Evolutionary conservation across 2,329 filamentous ascomycete genomes (phyloP).

Genomic region (Colletotrichum orbiculare): DNA sequence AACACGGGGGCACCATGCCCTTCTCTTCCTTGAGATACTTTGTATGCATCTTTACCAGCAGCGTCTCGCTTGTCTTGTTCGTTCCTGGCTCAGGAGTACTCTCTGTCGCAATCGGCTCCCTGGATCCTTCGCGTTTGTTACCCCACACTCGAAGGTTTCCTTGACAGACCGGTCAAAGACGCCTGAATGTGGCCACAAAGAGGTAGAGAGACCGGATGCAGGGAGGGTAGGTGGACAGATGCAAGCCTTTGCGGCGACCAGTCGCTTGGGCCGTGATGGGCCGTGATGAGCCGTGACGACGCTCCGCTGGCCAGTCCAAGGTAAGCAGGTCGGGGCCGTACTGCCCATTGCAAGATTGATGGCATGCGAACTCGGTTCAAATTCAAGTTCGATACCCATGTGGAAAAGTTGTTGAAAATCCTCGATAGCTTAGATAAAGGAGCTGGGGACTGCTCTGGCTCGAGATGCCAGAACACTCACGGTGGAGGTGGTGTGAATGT

Average conservation of each 20-base stretch:
- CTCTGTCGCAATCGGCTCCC: slow-evolving; percentile 16
- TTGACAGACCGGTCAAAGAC: background rate
- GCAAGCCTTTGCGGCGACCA: too few species aligned
- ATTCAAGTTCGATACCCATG: background rate
- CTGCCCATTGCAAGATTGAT: slow-evolving; percentile 8
- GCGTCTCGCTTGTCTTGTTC: too few species aligned
- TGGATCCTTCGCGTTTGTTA: slow-evolving; percentile 19
- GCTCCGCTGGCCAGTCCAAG: background rate
- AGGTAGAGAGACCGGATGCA: too few species aligned
- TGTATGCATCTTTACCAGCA: too few species aligned
- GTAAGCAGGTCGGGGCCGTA: background rate
- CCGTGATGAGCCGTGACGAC: too few species aligned
- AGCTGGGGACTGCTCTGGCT: slow-evolving; percentile 10
- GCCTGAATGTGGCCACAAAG: too few species aligned
- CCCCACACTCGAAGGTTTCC: slow-evolving; percentile 21
- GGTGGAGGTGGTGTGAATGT: slow-evolving; percentile 22
- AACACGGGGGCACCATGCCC: too few species aligned
- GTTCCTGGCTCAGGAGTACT: background rate
- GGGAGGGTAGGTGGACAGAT: too few species aligned
- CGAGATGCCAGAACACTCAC: background rate
- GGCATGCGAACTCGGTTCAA: slow-evolving; percentile 1
- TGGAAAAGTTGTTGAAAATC: slow-evolving; percentile 7
- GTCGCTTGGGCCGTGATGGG: too few species aligned
- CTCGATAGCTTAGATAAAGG: slow-evolving; percentile 18
- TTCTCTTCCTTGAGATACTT: too few species aligned